Conservation (phyloP, 2,329 filamentous ascomycete genomes). For the Botryotinia globosa region DNA sequence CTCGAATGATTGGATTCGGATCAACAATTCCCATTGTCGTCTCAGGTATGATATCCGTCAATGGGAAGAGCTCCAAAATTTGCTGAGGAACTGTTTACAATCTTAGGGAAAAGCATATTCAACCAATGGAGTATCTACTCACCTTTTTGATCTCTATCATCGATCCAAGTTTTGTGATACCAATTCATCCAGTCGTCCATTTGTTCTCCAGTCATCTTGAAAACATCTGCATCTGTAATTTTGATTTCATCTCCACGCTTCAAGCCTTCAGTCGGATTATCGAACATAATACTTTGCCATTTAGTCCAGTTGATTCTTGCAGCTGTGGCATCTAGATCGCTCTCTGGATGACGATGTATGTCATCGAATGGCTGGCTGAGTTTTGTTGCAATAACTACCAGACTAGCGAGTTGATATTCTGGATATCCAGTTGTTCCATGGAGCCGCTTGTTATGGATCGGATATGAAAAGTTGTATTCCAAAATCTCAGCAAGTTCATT, state of each 20-base stretch:
- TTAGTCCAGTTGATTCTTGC: constrained; percentile 67
- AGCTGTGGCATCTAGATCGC: constrained; percentile 53
- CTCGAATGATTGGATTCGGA: constrained; percentile 24
- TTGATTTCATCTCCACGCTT: constrained; percentile 48
- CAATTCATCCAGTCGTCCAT: constrained; percentile 77
- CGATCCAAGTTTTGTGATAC: constrained; percentile 66
- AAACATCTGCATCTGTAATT: constrained; percentile 61
- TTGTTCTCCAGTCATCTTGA: constrained; percentile 57
- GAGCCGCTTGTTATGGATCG: constrained; percentile 45
- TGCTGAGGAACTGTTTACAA: constrained; percentile 35
- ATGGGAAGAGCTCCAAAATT: constrained; percentile 40
- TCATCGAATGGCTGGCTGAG: constrained; percentile 73
- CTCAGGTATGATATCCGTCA: constrained; percentile 29
- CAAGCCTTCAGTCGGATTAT: constrained; percentile 34
- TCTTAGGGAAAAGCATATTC: constrained; percentile 9
- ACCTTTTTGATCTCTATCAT: constrained; percentile 44
- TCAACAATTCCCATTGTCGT: constrained; percentile 31
- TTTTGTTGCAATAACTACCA: constrained; percentile 75
- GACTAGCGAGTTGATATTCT: constrained; percentile 68
- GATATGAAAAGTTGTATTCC: constrained; percentile 56
- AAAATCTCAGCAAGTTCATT: constrained; percentile 47
- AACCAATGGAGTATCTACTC: constrained; percentile 25
- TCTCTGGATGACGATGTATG: constrained; percentile 49
- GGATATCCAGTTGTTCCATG: constrained; percentile 58
- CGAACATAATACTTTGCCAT: constrained; percentile 58